Base-by-base conservation (phyloP, 2,329 filamentous ascomycete species). In the Boeremia lycopersici region DNA sequence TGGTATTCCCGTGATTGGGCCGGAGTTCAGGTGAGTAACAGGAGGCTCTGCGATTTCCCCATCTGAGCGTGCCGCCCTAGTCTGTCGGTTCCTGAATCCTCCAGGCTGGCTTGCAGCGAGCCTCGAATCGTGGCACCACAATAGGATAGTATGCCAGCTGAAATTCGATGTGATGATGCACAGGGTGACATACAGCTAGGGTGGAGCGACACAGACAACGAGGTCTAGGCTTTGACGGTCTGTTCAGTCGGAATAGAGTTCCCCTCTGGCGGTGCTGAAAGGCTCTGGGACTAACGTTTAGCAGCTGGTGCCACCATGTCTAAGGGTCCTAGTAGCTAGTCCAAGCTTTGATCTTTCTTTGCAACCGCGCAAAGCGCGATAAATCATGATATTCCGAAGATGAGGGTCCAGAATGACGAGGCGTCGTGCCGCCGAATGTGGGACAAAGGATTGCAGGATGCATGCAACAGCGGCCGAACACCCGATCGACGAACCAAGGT, bases 301-400 rank as follows among this genome's bases (percentile, higher is more conserved):
- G 40, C 40, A 47, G 52, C 46, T 50, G 46, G 42, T 46, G 39
- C 46, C 42, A 50, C 47, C 36, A 34, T 25, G 38, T 38, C 26
- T 39, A 25, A 42, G 36, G 30, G 46, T 46, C 42, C n/a, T 42
- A 49, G 38, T 23, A 25, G 29, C 23, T 45, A 52, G 29, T 35
- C 42, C 47, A 9, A 35, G 23, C 13, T 49, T 50, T 28, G 41
- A 55, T 35, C 19, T 55, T 46, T n/a, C 33, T 50, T 39, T 11
- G 41, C 57, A 66, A 60, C 65, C 70, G 71, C 71, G 71, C 67
- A 72, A 58, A 67, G 68, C 71, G 70, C 71, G 59, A 56, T 51
- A 57, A 57, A 52, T 31, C 31, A 15, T 23, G 3, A 42, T 11
- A 8, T 49, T n/a, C 47, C 47, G 25, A 46, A 30, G 13, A 38